These are phyloP conservation scores for Monascus purpureus DNA, from an alignment of 495 filamentous ascomycete species.

Conservation along the genomic window DNA sequence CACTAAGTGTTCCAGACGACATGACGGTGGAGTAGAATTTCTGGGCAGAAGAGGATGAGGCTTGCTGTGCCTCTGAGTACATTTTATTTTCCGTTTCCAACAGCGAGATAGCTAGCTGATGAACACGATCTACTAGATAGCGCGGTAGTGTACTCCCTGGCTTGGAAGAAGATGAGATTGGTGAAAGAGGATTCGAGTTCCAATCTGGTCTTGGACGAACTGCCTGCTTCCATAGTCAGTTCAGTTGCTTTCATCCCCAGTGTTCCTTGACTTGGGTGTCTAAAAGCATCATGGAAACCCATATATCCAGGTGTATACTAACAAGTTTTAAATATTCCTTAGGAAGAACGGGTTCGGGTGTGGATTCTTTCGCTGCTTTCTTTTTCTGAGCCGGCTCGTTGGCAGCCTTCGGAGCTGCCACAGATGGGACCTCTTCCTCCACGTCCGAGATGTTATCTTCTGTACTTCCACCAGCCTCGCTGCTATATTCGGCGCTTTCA, in stretches of 20 bases:
- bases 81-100: constrained; percentile 59
- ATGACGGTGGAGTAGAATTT: constrained; percentile 95
- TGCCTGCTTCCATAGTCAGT: constrained; percentile 34
- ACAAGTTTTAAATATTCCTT: constrained; percentile 33
- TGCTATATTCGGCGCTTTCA: constrained; percentile 15
- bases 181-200: constrained; percentile 54
- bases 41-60: constrained; percentile 59
- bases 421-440: constrained; percentile 26
- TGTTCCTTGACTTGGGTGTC: too few relatives aligned
- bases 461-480: constrained; percentile 18
- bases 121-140: constrained; percentile 53
- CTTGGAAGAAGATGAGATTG: constrained; percentile 30
- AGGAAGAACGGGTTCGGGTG: constrained; percentile 12
- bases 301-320: constrained; percentile 6
- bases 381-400: constrained; percentile 10
- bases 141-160: constrained; percentile 35
- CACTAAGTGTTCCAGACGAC: constrained; percentile 86
- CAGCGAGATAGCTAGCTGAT: constrained; percentile 57
- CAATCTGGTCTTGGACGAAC: constrained; percentile 74
- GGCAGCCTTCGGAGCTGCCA: constrained; percentile 15
- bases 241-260: too few relatives aligned
- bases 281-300: background rate
- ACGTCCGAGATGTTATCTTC: constrained; percentile 15
- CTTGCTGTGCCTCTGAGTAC: constrained; percentile 38
- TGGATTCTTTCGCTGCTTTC: constrained; percentile 4